phyloP scores from a whole-genome alignment of 345 rosid genomes.

The Stellera chamaejasme region DNA sequence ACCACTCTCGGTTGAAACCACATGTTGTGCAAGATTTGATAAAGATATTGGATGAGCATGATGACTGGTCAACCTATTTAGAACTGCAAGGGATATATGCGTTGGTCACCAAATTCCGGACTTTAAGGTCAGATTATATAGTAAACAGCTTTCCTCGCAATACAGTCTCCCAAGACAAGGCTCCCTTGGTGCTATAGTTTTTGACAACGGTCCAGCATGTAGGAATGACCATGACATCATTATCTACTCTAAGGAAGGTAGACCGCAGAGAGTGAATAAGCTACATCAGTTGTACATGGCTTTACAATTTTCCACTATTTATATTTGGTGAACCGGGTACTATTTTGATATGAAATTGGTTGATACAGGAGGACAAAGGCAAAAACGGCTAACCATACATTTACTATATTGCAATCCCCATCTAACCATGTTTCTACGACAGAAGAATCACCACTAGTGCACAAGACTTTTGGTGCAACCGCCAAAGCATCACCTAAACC shows the following conservation, averaged over 20 bases:
- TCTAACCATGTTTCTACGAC: too few relatives aligned
- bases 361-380: too few relatives aligned
- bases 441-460: too few relatives aligned
- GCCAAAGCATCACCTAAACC: too few relatives aligned
- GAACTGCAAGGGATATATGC: neutral
- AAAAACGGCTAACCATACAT: neutral
- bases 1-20: neutral
- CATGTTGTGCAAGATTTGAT: neutral
- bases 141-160: too few relatives aligned
- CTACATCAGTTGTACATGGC: conserved; percentile 6
- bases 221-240: neutral
- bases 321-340: conserved; percentile 8
- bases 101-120: neutral
- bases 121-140: neutral
- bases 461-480: too few relatives aligned
- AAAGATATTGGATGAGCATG: neutral
- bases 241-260: neutral
- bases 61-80: too few relatives aligned
- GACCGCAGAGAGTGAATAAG: neutral
- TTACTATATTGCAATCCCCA: too few relatives aligned
- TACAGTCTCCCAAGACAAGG: neutral
- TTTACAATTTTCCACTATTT: conserved; percentile 3
- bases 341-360: neutral
- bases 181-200: neutral
- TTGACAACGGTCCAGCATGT: neutral